Evolutionary conservation across 208 protist species (phyloP), one percentile per base, ranked within the genome.

Genomic region (Novymonas esmeraldas): DNA sequence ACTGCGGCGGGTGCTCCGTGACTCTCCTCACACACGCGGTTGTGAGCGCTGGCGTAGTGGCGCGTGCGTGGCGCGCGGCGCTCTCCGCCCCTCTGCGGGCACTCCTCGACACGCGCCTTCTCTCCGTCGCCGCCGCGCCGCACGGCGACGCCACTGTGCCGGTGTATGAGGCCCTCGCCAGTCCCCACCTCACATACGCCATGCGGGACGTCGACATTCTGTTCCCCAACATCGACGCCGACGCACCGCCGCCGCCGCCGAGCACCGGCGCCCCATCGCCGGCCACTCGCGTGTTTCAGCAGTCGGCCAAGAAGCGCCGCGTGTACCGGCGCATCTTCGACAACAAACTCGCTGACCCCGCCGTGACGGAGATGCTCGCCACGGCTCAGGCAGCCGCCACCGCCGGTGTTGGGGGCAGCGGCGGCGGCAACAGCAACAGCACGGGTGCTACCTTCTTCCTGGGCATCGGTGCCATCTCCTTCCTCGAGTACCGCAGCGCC

Each of bases 121-220:
- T 6, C 18, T 48, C 20, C n/a, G 34, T 16, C 5, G 24, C 13
- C 1, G 28, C 29, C 6, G 0, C 31, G n/a, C 10, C 42, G 20
- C 36, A 4, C 20, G 24, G 29, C 39, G 13, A 9, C 14, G 13
- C 28, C 18, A 24, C 36, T 3, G n/a, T 36, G 11, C 73, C 73
- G 14, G 73, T 78, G 36, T 78, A 72, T 45, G 60, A 78, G 22
- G 44, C 33, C 9, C 46, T 78, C 3, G 61, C 73, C 10, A 56
- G 59, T 6, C 48, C 73, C 1, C 73, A 78, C 48, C 64, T 78
- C 55, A 78, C 73, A 7, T 78, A 73, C 42, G 65, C 57, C 2
- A 72, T 78, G 73, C 64, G 73, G 4, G 64, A 72, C 16, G 64
- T 73, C 3, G 73, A 78, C 56, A 24, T 72, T 9, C 64, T 78